Base-by-base conservation (phyloP, 345 rosid genomes). In the Carallia brachiata region DNA sequence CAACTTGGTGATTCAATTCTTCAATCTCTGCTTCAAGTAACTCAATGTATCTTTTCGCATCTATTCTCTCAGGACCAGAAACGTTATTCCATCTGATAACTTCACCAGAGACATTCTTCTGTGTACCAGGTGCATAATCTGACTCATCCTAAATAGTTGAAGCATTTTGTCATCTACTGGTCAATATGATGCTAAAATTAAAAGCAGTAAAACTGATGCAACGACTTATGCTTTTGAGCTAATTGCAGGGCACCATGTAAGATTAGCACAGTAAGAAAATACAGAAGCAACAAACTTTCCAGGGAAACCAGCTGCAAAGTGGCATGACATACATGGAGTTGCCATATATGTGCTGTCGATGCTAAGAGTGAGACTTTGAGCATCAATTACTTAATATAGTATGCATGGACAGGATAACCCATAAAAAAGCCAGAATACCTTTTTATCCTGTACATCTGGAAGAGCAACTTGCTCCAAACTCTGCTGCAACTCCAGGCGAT, bases 21-120 rank as follows among this genome's bases (percentile, higher is more conserved):
- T 92, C 98, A 27, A 95, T 89, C 83, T 95, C 98, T 36, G 96
- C 96, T 83, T 95, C 99, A 13, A 95, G 92, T 68, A 95, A 77
- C 77, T 95, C 97, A 3, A 95, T 92, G 78, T 90, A 95, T 71
- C 86, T 92, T 75, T 86, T 86, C 36, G 96, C 98, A 78, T 92
- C 97, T 30, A 95, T 84, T 84, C 78, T 92, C 86, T 92, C 98
- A 1, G 89, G 82, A 66, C 99, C 97, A 74, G 97, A 90, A 32
- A 89, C 81, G 78, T 87, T 83, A 75, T 89, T 88, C 99, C 99
- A 92, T 77, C 91, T 78, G 31, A 95, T 88, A 59, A 95, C 97
- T 81, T 95, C 97, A 66, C 99, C 98, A 23, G 92, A 83, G 61
- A 92, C 96, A 65, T 85, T 95, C 86, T 95, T 95, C 75, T 95